These are phyloP conservation scores for Aspergillus jensenii DNA, from an alignment of 2,329 filamentous ascomycete species.

Conservation along the genomic window DNA sequence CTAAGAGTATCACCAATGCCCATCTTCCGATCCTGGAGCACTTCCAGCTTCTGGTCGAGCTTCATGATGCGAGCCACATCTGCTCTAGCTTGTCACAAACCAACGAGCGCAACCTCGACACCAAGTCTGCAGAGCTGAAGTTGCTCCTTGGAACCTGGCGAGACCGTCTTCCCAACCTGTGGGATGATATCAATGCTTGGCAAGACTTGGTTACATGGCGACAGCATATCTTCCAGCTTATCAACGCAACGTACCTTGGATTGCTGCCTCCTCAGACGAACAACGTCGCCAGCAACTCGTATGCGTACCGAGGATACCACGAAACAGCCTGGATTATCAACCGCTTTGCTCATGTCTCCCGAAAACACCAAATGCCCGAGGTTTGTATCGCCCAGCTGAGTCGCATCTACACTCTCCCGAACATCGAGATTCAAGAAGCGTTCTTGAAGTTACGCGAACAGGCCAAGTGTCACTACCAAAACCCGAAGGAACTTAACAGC, in stretches of 20 bases:
- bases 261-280: constrained; percentile 77
- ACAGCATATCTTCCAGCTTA: constrained; percentile 96
- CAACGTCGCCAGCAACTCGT: constrained; percentile 85
- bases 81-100: constrained; percentile 87
- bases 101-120: constrained; percentile 79
- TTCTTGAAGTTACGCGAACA: constrained; percentile 99
- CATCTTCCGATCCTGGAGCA: constrained; percentile 94
- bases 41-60: constrained; percentile 95
- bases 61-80: constrained; percentile 96
- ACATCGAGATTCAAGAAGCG: constrained; percentile 99
- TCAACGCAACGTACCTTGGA: constrained; percentile 89
- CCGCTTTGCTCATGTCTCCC: constrained; percentile 92
- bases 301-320: constrained; percentile 95
- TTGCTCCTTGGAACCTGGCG: constrained; percentile 91
- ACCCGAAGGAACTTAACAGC: constrained; percentile 84
- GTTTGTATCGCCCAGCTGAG: constrained; percentile 97
- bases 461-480: constrained; percentile 98
- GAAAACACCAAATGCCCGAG: constrained; percentile 94
- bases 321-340: constrained; percentile 99
- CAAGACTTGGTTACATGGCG: constrained; percentile 99
- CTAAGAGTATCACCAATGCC: constrained; percentile 86
- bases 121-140: constrained; percentile 94
- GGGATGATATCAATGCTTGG: constrained; percentile 99
- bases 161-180: constrained; percentile 92
- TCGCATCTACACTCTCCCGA: constrained; percentile 96